phyloP scores from a whole-genome alignment of 108 stramenopile genomes.

The Discostella stelligeroides region DNA sequence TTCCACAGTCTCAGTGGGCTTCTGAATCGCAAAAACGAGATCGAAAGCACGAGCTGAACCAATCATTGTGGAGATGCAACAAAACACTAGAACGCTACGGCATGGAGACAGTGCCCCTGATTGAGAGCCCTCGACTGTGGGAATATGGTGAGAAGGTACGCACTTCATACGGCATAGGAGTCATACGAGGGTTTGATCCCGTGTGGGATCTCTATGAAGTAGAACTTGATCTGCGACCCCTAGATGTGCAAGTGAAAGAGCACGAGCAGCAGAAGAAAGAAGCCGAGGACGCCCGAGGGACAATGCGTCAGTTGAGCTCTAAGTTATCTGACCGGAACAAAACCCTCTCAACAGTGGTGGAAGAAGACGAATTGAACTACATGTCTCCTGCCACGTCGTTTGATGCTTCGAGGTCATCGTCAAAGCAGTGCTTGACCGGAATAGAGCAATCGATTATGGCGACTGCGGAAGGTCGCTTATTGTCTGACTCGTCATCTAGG shows the following conservation, averaged over 20 bases:
- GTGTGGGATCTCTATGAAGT: slow-evolving; percentile 79
- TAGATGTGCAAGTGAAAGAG: slow-evolving; percentile 79
- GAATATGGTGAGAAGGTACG: slow-evolving; percentile 72
- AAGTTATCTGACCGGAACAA: slow-evolving; percentile 38
- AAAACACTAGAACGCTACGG: slow-evolving; percentile 48
- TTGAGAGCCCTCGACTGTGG: slow-evolving; percentile 67
- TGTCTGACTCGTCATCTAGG: neutral
- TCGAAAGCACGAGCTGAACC: slow-evolving; percentile 80
- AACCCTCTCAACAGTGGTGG: slow-evolving; percentile 75
- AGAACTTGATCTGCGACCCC: slow-evolving; percentile 85
- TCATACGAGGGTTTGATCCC: slow-evolving; percentile 71
- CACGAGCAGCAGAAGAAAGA: slow-evolving; percentile 51
- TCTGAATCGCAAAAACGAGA: slow-evolving; percentile 72
- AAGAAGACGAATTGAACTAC: slow-evolving; percentile 54
- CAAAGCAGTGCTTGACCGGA: slow-evolving; percentile 32
- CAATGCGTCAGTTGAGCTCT: slow-evolving; percentile 18
- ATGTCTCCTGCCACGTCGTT: slow-evolving; percentile 49
- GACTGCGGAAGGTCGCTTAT: slow-evolving; percentile 18
- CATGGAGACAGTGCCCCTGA: slow-evolving; percentile 58
- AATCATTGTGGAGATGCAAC: slow-evolving; percentile 81
- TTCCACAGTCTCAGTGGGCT: slow-evolving; percentile 75
- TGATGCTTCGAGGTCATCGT: slow-evolving; percentile 43
- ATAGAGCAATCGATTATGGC: slow-evolving; percentile 16
- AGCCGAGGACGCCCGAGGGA: slow-evolving; percentile 34
- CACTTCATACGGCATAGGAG: slow-evolving; percentile 85